These are phyloP conservation scores for Solanum bukasovii DNA, from an alignment of 257 asterid species.

Conservation along the genomic window DNA sequence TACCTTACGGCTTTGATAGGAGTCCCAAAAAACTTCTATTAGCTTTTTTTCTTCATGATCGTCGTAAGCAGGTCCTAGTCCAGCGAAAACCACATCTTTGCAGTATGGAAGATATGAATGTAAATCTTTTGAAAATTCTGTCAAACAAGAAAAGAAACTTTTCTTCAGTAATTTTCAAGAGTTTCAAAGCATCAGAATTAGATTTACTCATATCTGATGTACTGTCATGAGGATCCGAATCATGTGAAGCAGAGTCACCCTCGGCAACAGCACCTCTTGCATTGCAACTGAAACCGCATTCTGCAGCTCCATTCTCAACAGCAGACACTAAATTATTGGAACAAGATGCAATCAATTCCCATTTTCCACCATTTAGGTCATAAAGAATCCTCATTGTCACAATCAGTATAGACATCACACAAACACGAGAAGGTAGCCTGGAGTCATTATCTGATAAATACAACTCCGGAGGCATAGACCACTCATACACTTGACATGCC, in stretches of 20 bases:
- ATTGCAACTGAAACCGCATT: background rate
- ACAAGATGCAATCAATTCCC: conserved; percentile 54
- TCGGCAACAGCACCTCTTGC: conserved; percentile 7
- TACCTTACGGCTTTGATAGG: conserved; percentile 52
- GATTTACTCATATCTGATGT: conserved; percentile 13
- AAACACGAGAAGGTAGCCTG: conserved; percentile 56
- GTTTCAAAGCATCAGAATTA: conserved; percentile 25
- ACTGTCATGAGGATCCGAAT: conserved; percentile 4
- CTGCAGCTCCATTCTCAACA: background rate
- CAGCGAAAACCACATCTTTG: conserved; percentile 64
- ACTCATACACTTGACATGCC: conserved; percentile 54
- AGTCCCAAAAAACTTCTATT: conserved; percentile 41
- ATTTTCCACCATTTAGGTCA: conserved; percentile 64
- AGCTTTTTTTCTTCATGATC: conserved; percentile 40
- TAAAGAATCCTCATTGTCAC: conserved; percentile 58
- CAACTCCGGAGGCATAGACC: conserved; percentile 67
- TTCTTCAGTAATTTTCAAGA: conserved; percentile 41
- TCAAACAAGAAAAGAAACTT: conserved; percentile 13
- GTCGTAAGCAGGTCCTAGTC: conserved; percentile 32
- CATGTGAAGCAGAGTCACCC: conserved; percentile 8
- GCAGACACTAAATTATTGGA: conserved; percentile 8
- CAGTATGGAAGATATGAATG: conserved; percentile 53
- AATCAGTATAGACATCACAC: conserved; percentile 63
- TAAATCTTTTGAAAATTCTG: conserved; percentile 50
- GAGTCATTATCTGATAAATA: conserved; percentile 42